phyloP scores from a whole-genome alignment of 78 protist species.

The Salpingoeca rosetta region DNA sequence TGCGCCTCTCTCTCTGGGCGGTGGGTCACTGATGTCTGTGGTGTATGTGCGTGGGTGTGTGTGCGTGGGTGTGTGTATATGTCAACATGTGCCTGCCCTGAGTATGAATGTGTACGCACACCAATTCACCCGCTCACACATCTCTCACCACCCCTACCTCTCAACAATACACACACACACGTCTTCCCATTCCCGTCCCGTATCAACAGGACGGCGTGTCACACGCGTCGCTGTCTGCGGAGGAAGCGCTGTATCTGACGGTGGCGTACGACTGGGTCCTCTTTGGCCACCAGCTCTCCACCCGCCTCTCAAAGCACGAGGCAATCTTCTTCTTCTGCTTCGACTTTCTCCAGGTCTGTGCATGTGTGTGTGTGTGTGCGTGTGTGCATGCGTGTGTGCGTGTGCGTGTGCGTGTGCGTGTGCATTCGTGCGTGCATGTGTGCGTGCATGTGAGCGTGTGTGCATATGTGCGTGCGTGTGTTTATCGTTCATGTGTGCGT shows the following conservation, averaged over 20 bases:
- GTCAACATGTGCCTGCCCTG: too few species aligned
- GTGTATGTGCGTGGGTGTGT: neutral
- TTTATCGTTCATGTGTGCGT: too few species aligned
- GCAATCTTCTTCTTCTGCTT: constrained; percentile 60
- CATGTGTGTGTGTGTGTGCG: neutral
- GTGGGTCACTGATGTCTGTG: neutral
- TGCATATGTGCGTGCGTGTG: too few species aligned
- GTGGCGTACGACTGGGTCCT: constrained; percentile 74
- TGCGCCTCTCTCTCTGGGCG: constrained; percentile 70
- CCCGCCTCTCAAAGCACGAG: constrained; percentile 40
- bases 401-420: neutral
- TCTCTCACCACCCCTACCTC: too few species aligned
- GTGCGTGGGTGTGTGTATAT: neutral
- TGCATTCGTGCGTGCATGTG: neutral
- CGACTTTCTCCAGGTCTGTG: neutral
- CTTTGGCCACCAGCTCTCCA: constrained; percentile 47
- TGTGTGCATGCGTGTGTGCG: neutral
- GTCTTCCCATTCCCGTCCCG: too few species aligned
- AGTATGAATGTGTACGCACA: neutral
- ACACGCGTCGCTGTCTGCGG: constrained; percentile 45
- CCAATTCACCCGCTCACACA: neutral
- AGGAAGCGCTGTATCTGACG: constrained; percentile 60
- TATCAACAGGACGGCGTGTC: constrained; percentile 52
- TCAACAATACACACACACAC: too few species aligned
- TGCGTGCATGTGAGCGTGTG: too few species aligned